Evolutionary conservation across 2,329 filamentous ascomycete species (phyloP), one percentile per base, ranked within the genome.

Genomic region (Salinomyces thailandicus): DNA sequence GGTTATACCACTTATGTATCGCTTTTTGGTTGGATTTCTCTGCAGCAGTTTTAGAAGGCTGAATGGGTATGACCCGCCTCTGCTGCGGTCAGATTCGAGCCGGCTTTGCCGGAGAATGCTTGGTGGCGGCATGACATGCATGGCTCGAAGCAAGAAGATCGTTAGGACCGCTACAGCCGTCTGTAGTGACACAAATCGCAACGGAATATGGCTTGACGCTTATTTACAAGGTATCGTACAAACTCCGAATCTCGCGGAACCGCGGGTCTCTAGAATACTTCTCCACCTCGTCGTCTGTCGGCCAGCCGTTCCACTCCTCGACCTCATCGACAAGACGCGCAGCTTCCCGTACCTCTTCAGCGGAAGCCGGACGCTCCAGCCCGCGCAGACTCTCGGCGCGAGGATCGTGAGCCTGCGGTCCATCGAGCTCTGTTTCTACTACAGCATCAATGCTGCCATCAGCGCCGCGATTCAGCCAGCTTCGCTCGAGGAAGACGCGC

Each of bases 251-350:
- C 27, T 14, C 8, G 7, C 7, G 8, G 15, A 30, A 30, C 15
- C 27, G 27, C 15, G 6, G 7, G 27, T 30, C 11, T 14, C 19
- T 19, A 36, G 35, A 41, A 46, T 62, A 59, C 19, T 33, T 31
- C 36, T 54, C 45, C 4, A 68, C 59, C 35, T 67, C 60, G 12
- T 62, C 52, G 27, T 60, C 57, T 3, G 41, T 50, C 5, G 66
- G 61, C 67, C 67, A 69, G 1, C 60, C 60, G 15, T 55, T 58
- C 63, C 64, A 67, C 2, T 48, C 52, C 22, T 60, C 49, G 4
- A 63, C 54, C 11, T 45, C 41, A 6, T 64, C 58, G 16, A 60
- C 44, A 6, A 56, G 31, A 7, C 26, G 30, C 20, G 34, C 38
- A 12, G 53, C 44, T 16, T 47, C 39, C 3, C 37, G 41, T 4